phyloP scores from a whole-genome alignment of 2,329 filamentous ascomycete genomes.

The Pseudocercospora pini-densiflorae region DNA sequence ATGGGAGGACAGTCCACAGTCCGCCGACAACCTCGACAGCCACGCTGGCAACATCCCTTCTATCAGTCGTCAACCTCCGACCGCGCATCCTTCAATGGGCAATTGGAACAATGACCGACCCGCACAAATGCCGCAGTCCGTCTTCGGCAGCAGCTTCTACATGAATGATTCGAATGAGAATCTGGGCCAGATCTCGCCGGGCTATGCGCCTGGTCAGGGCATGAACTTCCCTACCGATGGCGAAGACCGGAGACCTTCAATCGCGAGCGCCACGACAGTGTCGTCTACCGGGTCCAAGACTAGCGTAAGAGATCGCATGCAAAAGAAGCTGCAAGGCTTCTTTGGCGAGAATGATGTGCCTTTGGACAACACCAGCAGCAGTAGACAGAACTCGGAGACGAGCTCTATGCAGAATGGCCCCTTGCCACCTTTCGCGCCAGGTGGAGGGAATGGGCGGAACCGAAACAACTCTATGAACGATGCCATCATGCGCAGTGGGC shows the following conservation, averaged over 20 bases:
- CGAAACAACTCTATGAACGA: constrained; percentile 83
- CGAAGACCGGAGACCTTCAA: constrained; percentile 82
- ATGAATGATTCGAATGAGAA: constrained; percentile 78
- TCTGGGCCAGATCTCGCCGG: constrained; percentile 70
- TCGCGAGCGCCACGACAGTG: constrained; percentile 83
- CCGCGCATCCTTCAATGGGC: constrained; percentile 57
- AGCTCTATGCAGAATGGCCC: constrained; percentile 37
- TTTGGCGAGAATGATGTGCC: constrained; percentile 85
- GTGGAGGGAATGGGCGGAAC: constrained; percentile 59
- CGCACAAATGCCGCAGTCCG: constrained; percentile 47
- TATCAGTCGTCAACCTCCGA: constrained; percentile 51
- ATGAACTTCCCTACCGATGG: constrained; percentile 59
- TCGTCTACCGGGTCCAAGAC: constrained; percentile 84
- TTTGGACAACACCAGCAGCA: constrained; percentile 51
- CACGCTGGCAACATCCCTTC: constrained; percentile 58
- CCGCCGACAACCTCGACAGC: constrained; percentile 20
- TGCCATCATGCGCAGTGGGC: constrained; percentile 54
- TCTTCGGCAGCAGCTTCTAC: constrained; percentile 60
- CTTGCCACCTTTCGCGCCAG: constrained; percentile 60
- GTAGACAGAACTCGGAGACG: constrained; percentile 68
- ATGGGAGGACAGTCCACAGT: constrained; percentile 51
- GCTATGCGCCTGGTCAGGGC: constrained; percentile 62
- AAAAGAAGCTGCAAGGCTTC: constrained; percentile 88
- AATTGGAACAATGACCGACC: constrained; percentile 36
- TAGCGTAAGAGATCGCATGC: constrained; percentile 68